A percentile compares a stretch with the other conserved stretches of the same genome.
These are phyloP conservation scores for Venturia carpophila DNA, from an alignment of 2,329 filamentous ascomycete species.

Conservation along the genomic window DNA sequence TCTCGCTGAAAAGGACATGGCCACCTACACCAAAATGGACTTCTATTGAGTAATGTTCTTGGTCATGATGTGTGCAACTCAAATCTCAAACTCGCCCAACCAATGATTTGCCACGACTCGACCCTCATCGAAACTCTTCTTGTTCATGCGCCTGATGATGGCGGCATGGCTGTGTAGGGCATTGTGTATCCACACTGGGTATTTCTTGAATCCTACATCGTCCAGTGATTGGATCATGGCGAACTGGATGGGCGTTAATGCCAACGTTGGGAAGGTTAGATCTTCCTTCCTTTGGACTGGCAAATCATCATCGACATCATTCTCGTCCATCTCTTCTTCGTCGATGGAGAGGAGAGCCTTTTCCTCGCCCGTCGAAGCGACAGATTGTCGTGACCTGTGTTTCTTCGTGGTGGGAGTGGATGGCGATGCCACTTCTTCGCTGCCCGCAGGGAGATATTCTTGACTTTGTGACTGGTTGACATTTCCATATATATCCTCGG, in stretches of 20 bases:
- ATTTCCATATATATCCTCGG: conserved; percentile 70
- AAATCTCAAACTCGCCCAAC: conserved; percentile 64
- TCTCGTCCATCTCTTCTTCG: conserved; percentile 1
- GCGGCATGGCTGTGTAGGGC: conserved; percentile 78
- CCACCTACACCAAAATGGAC: background rate
- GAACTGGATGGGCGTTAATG: conserved; percentile 73
- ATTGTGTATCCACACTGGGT: conserved; percentile 66
- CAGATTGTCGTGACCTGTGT: conserved; percentile 21
- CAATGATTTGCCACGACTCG: conserved; percentile 72
- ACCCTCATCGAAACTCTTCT: conserved; percentile 64
- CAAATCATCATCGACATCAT: background rate
- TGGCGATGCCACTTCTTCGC: conserved; percentile 38
- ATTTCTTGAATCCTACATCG: conserved; percentile 50
- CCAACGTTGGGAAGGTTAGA: conserved; percentile 59
- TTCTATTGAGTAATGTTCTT: background rate
- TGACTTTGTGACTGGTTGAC: conserved; percentile 61
- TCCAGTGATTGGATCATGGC: conserved; percentile 75
- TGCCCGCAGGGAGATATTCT: conserved; percentile 58
- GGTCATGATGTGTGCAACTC: background rate
- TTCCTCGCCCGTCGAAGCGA: conserved; percentile 3
- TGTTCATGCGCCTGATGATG: conserved; percentile 71
- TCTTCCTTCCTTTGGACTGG: background rate
- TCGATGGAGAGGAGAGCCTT: background rate
- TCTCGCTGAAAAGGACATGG: background rate
- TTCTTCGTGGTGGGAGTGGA: conserved; percentile 21